Evolutionary conservation across 345 rosid species (phyloP), one percentile per base, ranked within the genome.

Genomic region (Rhizophora apiculata): DNA sequence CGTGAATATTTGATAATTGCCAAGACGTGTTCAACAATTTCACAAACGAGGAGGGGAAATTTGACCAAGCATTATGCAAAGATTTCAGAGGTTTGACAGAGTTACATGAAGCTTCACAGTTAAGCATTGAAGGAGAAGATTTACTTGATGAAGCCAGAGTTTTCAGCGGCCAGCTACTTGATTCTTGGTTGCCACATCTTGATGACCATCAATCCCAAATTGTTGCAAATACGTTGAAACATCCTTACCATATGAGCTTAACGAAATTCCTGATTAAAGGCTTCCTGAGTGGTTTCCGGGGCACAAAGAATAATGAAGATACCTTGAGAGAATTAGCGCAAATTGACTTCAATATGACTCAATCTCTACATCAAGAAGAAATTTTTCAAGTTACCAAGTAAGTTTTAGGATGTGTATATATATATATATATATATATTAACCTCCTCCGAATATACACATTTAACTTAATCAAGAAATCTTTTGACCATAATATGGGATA

Each of bases 31-130:
- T 37, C 31, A 8, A 24, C 8, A 36, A 55, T 0, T 57, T 36
- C 34, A 36, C 13, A 27, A 37, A 37, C 58, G 29, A 30, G 22
- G 16, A 32, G 0, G 62, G 62, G 4, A 26, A 16, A 10, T 57
- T 67, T 61, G 36, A 57, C 6, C 62, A 31, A 55, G 62, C 24
- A 26, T 21, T 67, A 20, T 31, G 32, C 9, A 4, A 18, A 7
- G 61, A 54, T 15, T 26, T 34, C 13, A 4, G 19, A 6, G 70
- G 62, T 19, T 31, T 84, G 67, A 67, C 70, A 39, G 81, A 74
- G 46, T 58, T 86, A 55, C 81, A 64, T n/a, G 87, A 84, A 74
- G 93, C 93, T 61, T 75, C 86, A 13, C 81, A 80, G 21, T 72
- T 86, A 8, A 53, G 82, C 32, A 64, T 70, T 6, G 75, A 74